Base-by-base conservation (phyloP, 73 alveolate species). In the Durusdinium trenchii region DNA sequence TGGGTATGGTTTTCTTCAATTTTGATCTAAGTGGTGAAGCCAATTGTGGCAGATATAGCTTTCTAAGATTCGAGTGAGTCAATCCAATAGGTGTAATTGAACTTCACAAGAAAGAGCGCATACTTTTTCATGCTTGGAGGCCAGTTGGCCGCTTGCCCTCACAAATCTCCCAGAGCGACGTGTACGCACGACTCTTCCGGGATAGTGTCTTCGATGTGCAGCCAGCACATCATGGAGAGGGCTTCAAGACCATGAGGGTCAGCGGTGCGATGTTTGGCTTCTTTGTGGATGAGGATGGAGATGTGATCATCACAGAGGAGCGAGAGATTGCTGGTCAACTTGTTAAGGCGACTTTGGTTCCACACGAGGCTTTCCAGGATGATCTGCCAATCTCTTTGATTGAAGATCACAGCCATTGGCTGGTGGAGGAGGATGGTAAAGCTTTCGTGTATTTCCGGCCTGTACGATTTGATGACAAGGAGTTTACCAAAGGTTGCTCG, bases 91-190 rank as follows among this genome's bases (percentile, higher is more conserved):
- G n/a, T n/a, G n/a, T n/a, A n/a, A n/a, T n/a, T n/a, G n/a, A n/a
- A n/a, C n/a, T n/a, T n/a, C n/a, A n/a, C n/a, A n/a, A n/a, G n/a
- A n/a, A n/a, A n/a, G n/a, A n/a, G n/a, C n/a, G n/a, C n/a, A n/a
- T n/a, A n/a, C n/a, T n/a, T n/a, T n/a, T n/a, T n/a, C n/a, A n/a
- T n/a, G n/a, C n/a, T n/a, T n/a, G n/a, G 43, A 23, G 38, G 57
- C 90, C 90, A 20, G 62, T 79, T 42, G 90, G 90, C 38, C 89
- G 89, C 51, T 79, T 79, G 89, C 89, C 89, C 20, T 36, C 40
- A 62, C 0, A 79, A 46, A 79, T 79, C 38, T 14, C 89, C 16
- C 36, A 4, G 30, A 79, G 90, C 38, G 64, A 79, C 40, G 38
- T 18, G 16, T 79, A 79, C 28, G 64, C 36, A 2, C n/a, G 90